Conservation (phyloP, 495 filamentous ascomycete species). For the Oleoguttula mirabilis region DNA sequence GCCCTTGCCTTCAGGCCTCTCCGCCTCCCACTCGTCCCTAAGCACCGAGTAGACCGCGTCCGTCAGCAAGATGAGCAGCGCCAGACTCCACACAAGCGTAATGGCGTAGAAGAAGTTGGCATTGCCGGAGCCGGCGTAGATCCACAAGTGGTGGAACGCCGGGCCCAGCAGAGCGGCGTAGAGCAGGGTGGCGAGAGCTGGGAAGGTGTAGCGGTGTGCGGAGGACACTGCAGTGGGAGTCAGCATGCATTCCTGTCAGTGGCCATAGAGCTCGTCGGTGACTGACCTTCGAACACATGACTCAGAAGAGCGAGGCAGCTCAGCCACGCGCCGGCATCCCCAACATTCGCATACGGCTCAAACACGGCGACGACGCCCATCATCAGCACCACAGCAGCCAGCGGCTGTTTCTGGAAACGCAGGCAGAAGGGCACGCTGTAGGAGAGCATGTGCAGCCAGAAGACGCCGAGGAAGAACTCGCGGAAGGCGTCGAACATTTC, state of each 20-base stretch:
- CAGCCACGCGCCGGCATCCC: constrained; percentile 73
- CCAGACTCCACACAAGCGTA: constrained; percentile 91
- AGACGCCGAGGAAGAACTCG: constrained; percentile 91
- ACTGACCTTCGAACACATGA: constrained; percentile 81
- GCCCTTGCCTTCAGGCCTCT: constrained; percentile 78
- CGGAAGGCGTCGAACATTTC: constrained; percentile 99
- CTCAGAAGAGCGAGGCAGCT: constrained; percentile 75
- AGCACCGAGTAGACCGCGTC: constrained; percentile 81
- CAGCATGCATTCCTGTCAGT: too few species aligned
- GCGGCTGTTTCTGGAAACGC: constrained; percentile 48
- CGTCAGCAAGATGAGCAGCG: constrained; percentile 64
- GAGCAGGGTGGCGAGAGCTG: constrained; percentile 64
- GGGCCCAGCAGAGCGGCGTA: constrained; percentile 84
- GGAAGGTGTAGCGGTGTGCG: constrained; percentile 73
- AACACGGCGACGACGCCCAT: constrained; percentile 84
- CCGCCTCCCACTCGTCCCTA: constrained; percentile 87
- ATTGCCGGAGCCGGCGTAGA: constrained; percentile 94
- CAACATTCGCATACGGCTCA: constrained; percentile 89
- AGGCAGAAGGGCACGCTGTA: constrained; percentile 79
- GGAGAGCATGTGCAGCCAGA: constrained; percentile 85
- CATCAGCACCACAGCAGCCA: constrained; percentile 71
- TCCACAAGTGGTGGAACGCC: constrained; percentile 95
- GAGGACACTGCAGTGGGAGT: constrained; percentile 15
- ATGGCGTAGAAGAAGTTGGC: constrained; percentile 99
- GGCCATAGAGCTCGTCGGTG: too few species aligned